phyloP scores from a whole-genome alignment of 2,329 filamentous ascomycete genomes.

The Aspergillus amoenus region DNA sequence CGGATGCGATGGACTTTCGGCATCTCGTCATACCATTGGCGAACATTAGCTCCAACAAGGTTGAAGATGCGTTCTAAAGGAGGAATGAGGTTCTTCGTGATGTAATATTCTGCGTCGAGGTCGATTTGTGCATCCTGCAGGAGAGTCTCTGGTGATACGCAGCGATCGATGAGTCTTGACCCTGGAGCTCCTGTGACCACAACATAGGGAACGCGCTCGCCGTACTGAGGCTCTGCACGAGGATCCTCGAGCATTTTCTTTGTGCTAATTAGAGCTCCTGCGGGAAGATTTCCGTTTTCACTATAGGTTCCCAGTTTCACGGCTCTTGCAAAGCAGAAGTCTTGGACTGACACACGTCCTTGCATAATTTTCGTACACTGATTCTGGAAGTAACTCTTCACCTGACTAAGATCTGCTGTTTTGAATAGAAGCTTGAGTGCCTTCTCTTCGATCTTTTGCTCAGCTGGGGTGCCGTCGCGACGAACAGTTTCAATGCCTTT shows the following conservation, averaged over 20 bases:
- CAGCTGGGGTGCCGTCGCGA: constrained; percentile 88
- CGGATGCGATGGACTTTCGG: constrained; percentile 80
- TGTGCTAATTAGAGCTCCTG: constrained; percentile 84
- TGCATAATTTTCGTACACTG: constrained; percentile 93
- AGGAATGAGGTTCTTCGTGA: constrained; percentile 90
- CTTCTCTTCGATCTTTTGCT: constrained; percentile 96
- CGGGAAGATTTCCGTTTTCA: constrained; percentile 74
- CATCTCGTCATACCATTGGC: constrained; percentile 95
- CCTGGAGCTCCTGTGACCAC: constrained; percentile 86
- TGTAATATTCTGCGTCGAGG: constrained; percentile 95
- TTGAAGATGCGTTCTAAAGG: constrained; percentile 96
- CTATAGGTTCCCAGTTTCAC: constrained; percentile 88
- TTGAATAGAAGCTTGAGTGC: constrained; percentile 85
- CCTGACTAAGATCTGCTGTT: constrained; percentile 80
- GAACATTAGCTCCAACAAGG: constrained; percentile 86
- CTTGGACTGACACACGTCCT: constrained; percentile 82
- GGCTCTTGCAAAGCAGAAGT: constrained; percentile 94
- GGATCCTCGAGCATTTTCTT: constrained; percentile 84
- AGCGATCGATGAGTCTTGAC: constrained; percentile 81
- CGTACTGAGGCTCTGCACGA: constrained; percentile 86
- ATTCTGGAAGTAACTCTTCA: constrained; percentile 85
- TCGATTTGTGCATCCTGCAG: constrained; percentile 73
- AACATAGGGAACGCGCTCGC: constrained; percentile 92
- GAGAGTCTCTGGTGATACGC: constrained; percentile 81
- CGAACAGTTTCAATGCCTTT: constrained; percentile 98